A percentile compares a stretch with the other conserved stretches of the same genome.
phyloP scores from a whole-genome alignment of 805 yeast genomes.

The Yarrowia sp. region DNA sequence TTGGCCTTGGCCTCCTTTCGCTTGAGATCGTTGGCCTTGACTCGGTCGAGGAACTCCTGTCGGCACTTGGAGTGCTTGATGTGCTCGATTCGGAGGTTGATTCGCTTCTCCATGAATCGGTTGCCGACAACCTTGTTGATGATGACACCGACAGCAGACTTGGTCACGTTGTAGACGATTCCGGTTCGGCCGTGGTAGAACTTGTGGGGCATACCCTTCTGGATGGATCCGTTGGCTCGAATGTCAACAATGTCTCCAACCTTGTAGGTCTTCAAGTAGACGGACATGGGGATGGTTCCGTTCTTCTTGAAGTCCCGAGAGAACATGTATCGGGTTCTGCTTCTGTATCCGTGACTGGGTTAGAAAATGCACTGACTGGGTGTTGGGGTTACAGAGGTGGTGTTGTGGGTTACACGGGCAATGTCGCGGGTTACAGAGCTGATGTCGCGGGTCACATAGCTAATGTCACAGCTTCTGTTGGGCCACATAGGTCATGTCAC shows the following conservation, averaged over 20 bases:
- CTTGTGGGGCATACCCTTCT: slow-evolving; percentile 99
- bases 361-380: not conserved
- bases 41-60: slow-evolving; percentile 98
- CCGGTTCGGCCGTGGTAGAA: slow-evolving; percentile 99
- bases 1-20: slow-evolving; percentile 92
- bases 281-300: slow-evolving; percentile 92
- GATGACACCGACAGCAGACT: slow-evolving; percentile 97
- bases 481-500: no score
- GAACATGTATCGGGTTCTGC: slow-evolving; percentile 99
- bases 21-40: slow-evolving; percentile 93
- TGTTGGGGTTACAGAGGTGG: no score
- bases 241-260: slow-evolving; percentile 99
- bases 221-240: slow-evolving; percentile 98
- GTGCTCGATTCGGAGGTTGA: slow-evolving; percentile 98
- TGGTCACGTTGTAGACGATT: slow-evolving; percentile 98
- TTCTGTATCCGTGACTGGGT: slow-evolving; percentile 81
- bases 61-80: slow-evolving; percentile 99
- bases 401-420: no score
- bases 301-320: slow-evolving; percentile 99
- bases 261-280: slow-evolving; percentile 97
- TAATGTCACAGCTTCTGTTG: no score
- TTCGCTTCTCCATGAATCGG: slow-evolving; percentile 99
- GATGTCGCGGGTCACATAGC: no score
- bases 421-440: no score
- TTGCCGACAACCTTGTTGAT: slow-evolving; percentile 98